These are phyloP conservation scores for Pistacia vera DNA, from an alignment of 345 rosid species.

Conservation along the genomic window DNA sequence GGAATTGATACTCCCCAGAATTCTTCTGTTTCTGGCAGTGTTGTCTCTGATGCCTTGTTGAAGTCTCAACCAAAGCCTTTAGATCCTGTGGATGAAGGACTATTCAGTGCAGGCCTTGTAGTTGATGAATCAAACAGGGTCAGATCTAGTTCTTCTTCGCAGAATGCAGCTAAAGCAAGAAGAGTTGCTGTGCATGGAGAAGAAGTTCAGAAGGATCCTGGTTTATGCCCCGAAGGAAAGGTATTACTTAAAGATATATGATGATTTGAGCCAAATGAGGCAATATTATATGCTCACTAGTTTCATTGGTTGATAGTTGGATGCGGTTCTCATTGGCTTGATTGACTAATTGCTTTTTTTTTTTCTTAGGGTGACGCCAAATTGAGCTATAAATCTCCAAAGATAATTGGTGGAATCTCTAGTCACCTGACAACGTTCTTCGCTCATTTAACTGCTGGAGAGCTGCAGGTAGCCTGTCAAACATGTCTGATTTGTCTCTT, in stretches of 20 bases:
- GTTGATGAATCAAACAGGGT: slow-evolving; percentile 17
- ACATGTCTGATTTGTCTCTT: not conserved
- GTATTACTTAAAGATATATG: slow-evolving; percentile 11
- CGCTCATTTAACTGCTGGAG: slow-evolving; percentile 21
- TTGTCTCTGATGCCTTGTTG: slow-evolving; percentile 11
- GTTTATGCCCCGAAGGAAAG: slow-evolving; percentile 25
- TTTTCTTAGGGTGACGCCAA: slow-evolving; percentile 20
- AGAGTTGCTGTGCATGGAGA: slow-evolving; percentile 20
- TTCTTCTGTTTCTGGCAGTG: slow-evolving; percentile 10
- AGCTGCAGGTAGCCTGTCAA: slow-evolving; percentile 41
- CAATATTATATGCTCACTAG: not conserved
- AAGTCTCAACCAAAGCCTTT: slow-evolving; percentile 17
- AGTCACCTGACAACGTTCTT: slow-evolving; percentile 12
- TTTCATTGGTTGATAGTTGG: not conserved
- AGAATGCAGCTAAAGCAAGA: slow-evolving; percentile 3
- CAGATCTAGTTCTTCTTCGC: slow-evolving; percentile 15
- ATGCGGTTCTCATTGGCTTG: not conserved
- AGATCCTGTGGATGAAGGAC: slow-evolving; percentile 17
- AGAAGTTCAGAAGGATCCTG: slow-evolving; percentile 18
- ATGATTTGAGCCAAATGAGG: not conserved
- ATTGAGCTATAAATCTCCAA: slow-evolving; percentile 17
- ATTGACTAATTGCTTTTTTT: not conserved
- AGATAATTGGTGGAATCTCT: slow-evolving; percentile 23
- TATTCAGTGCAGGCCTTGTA: slow-evolving; percentile 9
- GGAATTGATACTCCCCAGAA: slow-evolving; percentile 16